Evolutionary conservation across 1,139 yeast species (phyloP), one percentile per base, ranked within the genome.

Genomic region (Sugiyamaella grinbergsii): DNA sequence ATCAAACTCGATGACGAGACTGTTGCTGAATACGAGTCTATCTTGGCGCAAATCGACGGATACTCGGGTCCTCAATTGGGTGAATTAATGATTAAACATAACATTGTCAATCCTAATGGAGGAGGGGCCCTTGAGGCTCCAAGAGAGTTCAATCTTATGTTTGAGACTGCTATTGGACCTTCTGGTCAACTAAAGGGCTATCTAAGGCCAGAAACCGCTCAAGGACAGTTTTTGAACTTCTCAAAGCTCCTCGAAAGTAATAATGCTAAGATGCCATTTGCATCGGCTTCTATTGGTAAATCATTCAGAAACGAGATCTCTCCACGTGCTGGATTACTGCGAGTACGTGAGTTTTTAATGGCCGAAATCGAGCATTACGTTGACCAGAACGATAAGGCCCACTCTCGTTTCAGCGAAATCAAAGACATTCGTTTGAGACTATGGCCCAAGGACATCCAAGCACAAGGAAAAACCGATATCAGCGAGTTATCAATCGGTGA

Each of bases 341-440:
- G 99, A 75, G 98, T 94, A 52, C 89, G 99, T 73, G 99, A 94
- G 76, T 94, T 94, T 72, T 77, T 93, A 68, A 93, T 94, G 98
- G 98, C 98, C 50, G 99, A 94, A 77, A 91, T 94, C 68, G 99
- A 94, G 75, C 98, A 94, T 73, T 94, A 81, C 69, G 97, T 94
- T 60, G 99, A 94, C 70, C 98, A 98, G 53, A 74, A 75, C 49
- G 80, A 90, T 72, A 94, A 94, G 74, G 71, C 76, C 31, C 98
- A 94, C 74, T 77, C 83, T 48, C 82, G 85, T 61, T 94, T 94
- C 71, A 73, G 75, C 49, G 89, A 85, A 58, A 85, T 93, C 51
- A 79, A 81, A 64, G 83, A 89, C 67, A 71, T 86, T 59, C 79
- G 79, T 67, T 78, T 94, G 69, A 76, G 78, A 52, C 85, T 94